Percentiles rank a stretch among this genome's conserved stretches.
These are phyloP conservation scores for Phytophthora multivora DNA, from an alignment of 352 stramenopile genomes.

Conservation along the genomic window DNA sequence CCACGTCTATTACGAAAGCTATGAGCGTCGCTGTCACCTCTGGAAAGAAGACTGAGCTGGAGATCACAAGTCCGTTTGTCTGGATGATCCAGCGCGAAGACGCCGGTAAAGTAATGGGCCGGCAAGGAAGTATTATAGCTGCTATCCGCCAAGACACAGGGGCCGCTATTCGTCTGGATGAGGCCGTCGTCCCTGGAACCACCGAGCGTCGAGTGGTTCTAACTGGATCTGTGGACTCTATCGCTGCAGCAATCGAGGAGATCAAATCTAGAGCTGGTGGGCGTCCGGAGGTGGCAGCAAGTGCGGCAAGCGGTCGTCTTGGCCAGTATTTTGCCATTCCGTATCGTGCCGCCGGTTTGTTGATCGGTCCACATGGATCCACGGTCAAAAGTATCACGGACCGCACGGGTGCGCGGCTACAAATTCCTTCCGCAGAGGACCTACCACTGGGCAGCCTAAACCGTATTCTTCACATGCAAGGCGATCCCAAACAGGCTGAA, in stretches of 20 bases:
- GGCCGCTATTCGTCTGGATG: slow-evolving; percentile 50
- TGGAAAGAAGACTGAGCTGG: slow-evolving; percentile 22
- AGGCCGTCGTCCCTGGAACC: slow-evolving; percentile 47
- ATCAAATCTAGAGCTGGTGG: slow-evolving; percentile 56
- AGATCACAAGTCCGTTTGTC: slow-evolving; percentile 36
- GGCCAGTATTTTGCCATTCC: slow-evolving; percentile 76
- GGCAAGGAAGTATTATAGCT: slow-evolving; percentile 45
- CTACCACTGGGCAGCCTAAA: slow-evolving; percentile 69
- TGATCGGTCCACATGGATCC: slow-evolving; percentile 57
- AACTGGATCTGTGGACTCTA: slow-evolving; percentile 31
- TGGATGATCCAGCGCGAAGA: slow-evolving; percentile 58
- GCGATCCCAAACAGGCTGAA: slow-evolving; percentile 48
- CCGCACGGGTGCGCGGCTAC: slow-evolving; percentile 56
- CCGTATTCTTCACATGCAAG: slow-evolving; percentile 69
- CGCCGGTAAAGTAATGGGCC: slow-evolving; percentile 71
- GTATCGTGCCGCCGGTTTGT: slow-evolving; percentile 42
- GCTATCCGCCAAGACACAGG: slow-evolving; percentile 50
- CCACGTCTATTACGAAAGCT: slow-evolving; percentile 45
- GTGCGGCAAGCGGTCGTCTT: slow-evolving; percentile 29
- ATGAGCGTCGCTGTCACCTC: slow-evolving; percentile 38
- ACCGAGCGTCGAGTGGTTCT: slow-evolving; percentile 57
- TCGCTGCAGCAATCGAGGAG: slow-evolving; percentile 40
- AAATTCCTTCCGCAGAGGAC: slow-evolving; percentile 54
- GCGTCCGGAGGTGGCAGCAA: slow-evolving; percentile 32
- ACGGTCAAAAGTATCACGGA: slow-evolving; percentile 48